These are phyloP conservation scores for Fusarium pininemorale DNA, from an alignment of 2,329 filamentous ascomycete species.

Conservation along the genomic window DNA sequence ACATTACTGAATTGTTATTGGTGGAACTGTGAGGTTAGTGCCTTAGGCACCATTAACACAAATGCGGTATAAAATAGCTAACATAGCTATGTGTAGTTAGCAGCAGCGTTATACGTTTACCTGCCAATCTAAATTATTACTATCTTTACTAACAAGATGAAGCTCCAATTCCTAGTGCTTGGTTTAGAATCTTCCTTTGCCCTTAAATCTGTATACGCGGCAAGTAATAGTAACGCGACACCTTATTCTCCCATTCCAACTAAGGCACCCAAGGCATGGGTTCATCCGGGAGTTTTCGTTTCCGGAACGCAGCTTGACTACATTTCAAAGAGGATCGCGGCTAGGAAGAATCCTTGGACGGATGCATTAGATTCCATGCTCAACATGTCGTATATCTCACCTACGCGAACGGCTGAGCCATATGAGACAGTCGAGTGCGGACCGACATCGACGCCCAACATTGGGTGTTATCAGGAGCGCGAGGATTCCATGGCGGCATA, in stretches of 20 bases:
- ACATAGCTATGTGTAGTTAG: too few relatives aligned
- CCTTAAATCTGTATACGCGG: not conserved
- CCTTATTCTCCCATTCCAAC: not conserved
- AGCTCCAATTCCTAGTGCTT: not conserved
- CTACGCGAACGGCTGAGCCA: not conserved
- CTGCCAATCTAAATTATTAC: not conserved
- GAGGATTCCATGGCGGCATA: not conserved
- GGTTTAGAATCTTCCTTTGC: not conserved
- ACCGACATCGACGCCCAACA: not conserved
- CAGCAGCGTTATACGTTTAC: too few relatives aligned
- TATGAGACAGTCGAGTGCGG: not conserved
- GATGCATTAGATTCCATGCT: not conserved
- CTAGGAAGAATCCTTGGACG: not conserved
- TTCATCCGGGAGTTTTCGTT: not conserved
- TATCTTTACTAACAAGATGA: not conserved
- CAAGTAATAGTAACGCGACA: not conserved
- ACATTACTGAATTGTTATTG: not conserved
- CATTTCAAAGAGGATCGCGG: not conserved
- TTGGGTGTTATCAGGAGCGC: not conserved
- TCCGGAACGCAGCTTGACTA: not conserved
- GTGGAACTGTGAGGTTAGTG: not conserved
- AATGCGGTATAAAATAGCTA: not conserved
- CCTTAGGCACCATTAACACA: too few relatives aligned
- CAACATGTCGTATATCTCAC: not conserved
- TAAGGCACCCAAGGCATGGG: not conserved